phyloP scores from a whole-genome alignment of 2,329 filamentous ascomycete genomes.

The Zelopaecilomyces penicillatus region DNA sequence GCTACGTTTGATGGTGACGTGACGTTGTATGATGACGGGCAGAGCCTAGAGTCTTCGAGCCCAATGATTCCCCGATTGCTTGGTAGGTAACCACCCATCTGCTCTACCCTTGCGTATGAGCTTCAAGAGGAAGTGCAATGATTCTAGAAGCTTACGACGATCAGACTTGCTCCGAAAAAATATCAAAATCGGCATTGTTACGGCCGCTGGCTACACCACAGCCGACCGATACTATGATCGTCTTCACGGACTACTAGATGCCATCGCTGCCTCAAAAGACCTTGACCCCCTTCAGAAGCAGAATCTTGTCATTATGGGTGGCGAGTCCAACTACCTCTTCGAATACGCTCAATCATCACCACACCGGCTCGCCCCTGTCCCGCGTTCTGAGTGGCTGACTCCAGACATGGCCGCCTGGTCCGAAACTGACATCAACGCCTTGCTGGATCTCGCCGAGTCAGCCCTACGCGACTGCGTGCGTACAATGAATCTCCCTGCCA shows the following conservation, averaged over 20 bases:
- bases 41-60: slow-evolving; percentile 65
- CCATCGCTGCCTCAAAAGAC: slow-evolving; percentile 51
- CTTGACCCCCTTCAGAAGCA: slow-evolving; percentile 61
- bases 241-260: slow-evolving; percentile 77
- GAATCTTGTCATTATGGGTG: slow-evolving; percentile 85
- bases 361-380: slow-evolving; percentile 60
- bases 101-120: neutral
- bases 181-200: slow-evolving; percentile 89
- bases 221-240: slow-evolving; percentile 79
- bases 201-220: slow-evolving; percentile 88
- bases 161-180: slow-evolving; percentile 64
- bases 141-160: slow-evolving; percentile 1
- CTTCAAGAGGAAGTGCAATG: neutral
- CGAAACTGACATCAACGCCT: slow-evolving; percentile 63
- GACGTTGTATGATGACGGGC: slow-evolving; percentile 86
- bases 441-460: slow-evolving; percentile 84
- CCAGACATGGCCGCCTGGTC: slow-evolving; percentile 72
- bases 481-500: slow-evolving; percentile 70
- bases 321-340: slow-evolving; percentile 94
- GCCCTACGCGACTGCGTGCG: slow-evolving; percentile 75
- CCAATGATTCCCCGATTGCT: slow-evolving; percentile 63
- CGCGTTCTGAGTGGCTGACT: slow-evolving; percentile 61
- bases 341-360: slow-evolving; percentile 59
- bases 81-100: slow-evolving; percentile 22
- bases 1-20: slow-evolving; percentile 98